Evolutionary conservation across 163 green algal species (phyloP).

Genomic region (Coccomyxa subellipsoidea): DNA sequence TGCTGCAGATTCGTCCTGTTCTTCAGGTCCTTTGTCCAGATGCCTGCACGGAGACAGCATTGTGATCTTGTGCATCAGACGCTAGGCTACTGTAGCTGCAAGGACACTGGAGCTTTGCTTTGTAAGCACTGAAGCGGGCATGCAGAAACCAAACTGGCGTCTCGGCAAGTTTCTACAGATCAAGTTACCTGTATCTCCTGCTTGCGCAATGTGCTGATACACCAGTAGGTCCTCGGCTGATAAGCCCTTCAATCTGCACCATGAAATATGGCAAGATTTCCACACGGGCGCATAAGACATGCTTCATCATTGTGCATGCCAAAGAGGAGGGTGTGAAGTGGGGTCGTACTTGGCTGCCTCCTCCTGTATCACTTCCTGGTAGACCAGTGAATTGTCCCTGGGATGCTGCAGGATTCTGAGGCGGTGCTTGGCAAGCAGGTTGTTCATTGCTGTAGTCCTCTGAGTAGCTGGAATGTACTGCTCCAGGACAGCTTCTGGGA

Average conservation of each 20-base stretch:
- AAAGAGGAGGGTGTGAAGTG: not conserved
- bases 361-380: not conserved
- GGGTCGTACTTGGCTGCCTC: slow-evolving; percentile 9
- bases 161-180: not conserved
- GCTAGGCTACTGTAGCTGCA: too few species aligned
- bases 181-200: slow-evolving; percentile 61
- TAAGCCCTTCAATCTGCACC: slow-evolving; percentile 63
- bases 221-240: slow-evolving; percentile 72
- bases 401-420: not conserved
- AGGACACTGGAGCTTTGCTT: too few species aligned
- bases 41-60: slow-evolving; percentile 45
- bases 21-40: slow-evolving; percentile 93
- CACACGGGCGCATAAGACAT: not conserved
- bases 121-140: too few species aligned
- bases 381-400: not conserved
- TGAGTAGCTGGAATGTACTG: slow-evolving; percentile 14
- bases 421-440: slow-evolving; percentile 19
- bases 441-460: slow-evolving; percentile 20
- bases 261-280: not conserved
- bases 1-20: slow-evolving; percentile 79
- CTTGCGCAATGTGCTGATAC: slow-evolving; percentile 74
- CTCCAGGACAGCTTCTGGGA: slow-evolving; percentile 27
- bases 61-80: too few species aligned
- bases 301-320: not conserved
- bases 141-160: too few species aligned